A percentile compares a stretch with the other conserved stretches of the same genome.
Evolutionary conservation across 2,329 filamentous ascomycete genomes (phyloP).

Genomic region (Stagonosporopsis cucurbitacearum): DNA sequence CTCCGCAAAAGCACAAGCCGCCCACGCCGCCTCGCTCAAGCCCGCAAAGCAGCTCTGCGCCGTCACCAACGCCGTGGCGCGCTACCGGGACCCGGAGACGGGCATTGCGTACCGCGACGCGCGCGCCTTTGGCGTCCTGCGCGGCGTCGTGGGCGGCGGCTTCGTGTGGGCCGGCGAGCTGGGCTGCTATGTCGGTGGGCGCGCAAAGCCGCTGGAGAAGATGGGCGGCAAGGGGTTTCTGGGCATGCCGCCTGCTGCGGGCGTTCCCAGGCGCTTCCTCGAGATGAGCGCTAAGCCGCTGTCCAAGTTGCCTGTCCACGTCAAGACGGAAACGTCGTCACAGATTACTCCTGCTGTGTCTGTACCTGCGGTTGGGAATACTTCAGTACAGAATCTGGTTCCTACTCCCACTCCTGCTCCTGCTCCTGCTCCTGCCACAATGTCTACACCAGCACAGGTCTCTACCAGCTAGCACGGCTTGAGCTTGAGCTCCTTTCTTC

Average conservation of each 20-base stretch:
- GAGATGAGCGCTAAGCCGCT: constrained; percentile 37
- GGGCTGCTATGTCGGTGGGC: constrained; percentile 80
- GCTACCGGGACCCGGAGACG: constrained; percentile 84
- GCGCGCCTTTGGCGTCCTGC: constrained; percentile 82
- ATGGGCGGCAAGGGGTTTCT: constrained; percentile 39
- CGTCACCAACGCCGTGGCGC: constrained; percentile 81
- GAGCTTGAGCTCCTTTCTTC: too few species aligned
- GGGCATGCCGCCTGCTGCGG: constrained; percentile 68
- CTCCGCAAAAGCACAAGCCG: constrained; percentile 51
- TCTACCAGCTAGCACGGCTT: too few species aligned
- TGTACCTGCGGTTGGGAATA: too few species aligned
- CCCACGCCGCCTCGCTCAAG: constrained; percentile 35
- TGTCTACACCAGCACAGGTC: too few species aligned
- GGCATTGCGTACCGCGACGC: constrained; percentile 81
- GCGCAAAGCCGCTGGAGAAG: constrained; percentile 40
- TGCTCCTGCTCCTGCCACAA: too few species aligned
- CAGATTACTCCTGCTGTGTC: too few species aligned
- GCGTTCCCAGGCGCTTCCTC: constrained; percentile 79
- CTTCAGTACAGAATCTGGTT: too few species aligned
- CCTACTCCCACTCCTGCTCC: too few species aligned
- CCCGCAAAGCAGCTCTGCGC: constrained; percentile 63
- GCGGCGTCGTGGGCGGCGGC: constrained; percentile 72
- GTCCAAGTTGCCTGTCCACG: too few species aligned
- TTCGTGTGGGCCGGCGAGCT: constrained; percentile 83
- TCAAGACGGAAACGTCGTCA: too few species aligned